phyloP scores from a whole-genome alignment of 208 protist species.

The Novymonas esmeraldas region DNA sequence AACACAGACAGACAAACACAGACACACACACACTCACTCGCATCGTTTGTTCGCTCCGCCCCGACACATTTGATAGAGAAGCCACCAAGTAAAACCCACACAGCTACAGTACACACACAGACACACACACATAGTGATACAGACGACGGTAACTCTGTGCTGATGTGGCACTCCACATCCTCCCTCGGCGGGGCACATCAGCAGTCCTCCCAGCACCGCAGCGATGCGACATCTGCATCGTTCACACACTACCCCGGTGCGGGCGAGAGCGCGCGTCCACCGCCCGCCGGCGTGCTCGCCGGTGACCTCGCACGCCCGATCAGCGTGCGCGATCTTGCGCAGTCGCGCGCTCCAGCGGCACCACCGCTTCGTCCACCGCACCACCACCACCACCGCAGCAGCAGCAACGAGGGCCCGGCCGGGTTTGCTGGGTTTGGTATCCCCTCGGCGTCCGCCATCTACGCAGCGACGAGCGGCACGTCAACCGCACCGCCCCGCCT shows the following conservation, averaged over 20 bases:
- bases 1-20: conserved; percentile 2
- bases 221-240: not conserved
- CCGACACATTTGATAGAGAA: not conserved
- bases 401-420: not conserved
- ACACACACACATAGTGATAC: not conserved
- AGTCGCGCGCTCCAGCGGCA: conserved; percentile 11
- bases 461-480: conserved; percentile 37
- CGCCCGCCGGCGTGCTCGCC: conserved; percentile 18
- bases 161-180: conserved; percentile 19
- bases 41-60: too few species aligned
- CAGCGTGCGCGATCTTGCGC: conserved; percentile 50
- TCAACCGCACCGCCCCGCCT: not conserved
- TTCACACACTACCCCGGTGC: not conserved
- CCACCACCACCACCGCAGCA: not conserved
- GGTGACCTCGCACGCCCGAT: conserved; percentile 46
- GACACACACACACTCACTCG: not conserved
- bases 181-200: not conserved
- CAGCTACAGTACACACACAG: too few species aligned
- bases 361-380: not conserved
- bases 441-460: conserved; percentile 21
- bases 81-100: not conserved
- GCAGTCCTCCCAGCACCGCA: not conserved
- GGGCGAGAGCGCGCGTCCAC: conserved; percentile 7
- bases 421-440: conserved; percentile 26
- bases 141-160: not conserved